Conservation (phyloP, 306 rosid species). For the Dryas drummondii region DNA sequence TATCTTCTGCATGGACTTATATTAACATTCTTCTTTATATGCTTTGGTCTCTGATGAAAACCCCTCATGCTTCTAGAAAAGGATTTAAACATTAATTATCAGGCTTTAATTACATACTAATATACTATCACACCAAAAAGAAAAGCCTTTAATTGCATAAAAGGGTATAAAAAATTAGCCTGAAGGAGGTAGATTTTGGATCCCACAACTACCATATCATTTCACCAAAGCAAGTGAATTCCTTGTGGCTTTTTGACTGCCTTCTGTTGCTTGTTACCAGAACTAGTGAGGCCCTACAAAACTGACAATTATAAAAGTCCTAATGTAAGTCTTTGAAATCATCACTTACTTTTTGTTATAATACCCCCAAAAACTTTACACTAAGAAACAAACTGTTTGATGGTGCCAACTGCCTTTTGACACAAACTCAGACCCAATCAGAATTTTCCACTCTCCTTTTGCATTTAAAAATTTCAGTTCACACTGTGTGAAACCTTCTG, state of each 20-base stretch:
- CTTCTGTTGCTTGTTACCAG: not conserved
- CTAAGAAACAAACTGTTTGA: not conserved
- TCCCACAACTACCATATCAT: not conserved
- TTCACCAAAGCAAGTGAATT: slow-evolving; percentile 1
- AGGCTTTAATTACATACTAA: too few species aligned
- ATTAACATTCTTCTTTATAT: not conserved
- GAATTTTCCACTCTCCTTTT: not conserved
- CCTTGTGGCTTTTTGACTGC: not conserved
- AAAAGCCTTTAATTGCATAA: not conserved
- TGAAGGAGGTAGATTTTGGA: not conserved
- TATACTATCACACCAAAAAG: too few species aligned
- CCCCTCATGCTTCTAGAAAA: slow-evolving; percentile 2
- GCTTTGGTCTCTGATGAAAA: not conserved
- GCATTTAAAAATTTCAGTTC: not conserved
- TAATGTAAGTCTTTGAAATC: not conserved
- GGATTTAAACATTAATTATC: not conserved
- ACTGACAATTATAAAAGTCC: slow-evolving; percentile 6
- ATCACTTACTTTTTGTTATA: not conserved
- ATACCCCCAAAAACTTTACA: not conserved
- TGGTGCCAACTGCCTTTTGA: not conserved
- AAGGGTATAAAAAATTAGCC: not conserved
- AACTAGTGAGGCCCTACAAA: not conserved
- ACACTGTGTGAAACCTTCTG: slow-evolving; percentile 11
- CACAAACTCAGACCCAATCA: not conserved
- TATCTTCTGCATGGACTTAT: not conserved